These are phyloP conservation scores for Heritiera fomes DNA, from an alignment of 345 rosid species.

Conservation along the genomic window DNA sequence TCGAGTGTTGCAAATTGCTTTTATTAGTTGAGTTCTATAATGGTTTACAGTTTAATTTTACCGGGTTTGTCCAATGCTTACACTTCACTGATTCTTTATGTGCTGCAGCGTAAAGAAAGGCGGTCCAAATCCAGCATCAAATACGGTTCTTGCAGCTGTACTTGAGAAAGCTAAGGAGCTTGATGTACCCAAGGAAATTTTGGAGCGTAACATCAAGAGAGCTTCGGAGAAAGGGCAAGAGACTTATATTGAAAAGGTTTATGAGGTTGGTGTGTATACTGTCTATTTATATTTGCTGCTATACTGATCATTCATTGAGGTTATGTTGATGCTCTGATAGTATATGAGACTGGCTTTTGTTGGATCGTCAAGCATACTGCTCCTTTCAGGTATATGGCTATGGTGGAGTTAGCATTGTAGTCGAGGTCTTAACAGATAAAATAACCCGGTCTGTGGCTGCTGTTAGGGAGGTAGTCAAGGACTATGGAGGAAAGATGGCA, in stretches of 20 bases:
- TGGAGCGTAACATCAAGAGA: slow-evolving; percentile 89
- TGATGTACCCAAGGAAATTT: slow-evolving; percentile 88
- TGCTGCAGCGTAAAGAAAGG: slow-evolving; percentile 80
- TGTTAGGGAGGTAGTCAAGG: slow-evolving; percentile 80
- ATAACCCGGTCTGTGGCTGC: slow-evolving; percentile 82
- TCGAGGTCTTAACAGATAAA: slow-evolving; percentile 90
- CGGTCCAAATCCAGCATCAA: slow-evolving; percentile 79
- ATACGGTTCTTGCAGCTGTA: slow-evolving; percentile 66
- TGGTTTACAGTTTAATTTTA: not conserved
- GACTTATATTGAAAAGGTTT: slow-evolving; percentile 78
- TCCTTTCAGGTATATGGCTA: slow-evolving; percentile 77
- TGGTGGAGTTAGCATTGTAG: slow-evolving; percentile 91
- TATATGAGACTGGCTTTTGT: slow-evolving; percentile 3
- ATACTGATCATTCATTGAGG: not conserved
- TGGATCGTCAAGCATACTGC: slow-evolving; percentile 19
- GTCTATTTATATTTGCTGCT: not conserved
- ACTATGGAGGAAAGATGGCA: slow-evolving; percentile 92
- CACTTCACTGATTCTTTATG: not conserved
- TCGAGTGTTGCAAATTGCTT: not conserved
- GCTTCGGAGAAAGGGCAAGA: slow-evolving; percentile 94
- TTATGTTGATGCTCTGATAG: not conserved
- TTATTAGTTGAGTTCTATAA: not conserved
- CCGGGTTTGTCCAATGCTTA: not conserved
- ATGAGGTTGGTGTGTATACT: slow-evolving; percentile 55
- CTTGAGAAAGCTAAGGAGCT: slow-evolving; percentile 89